phyloP scores from a whole-genome alignment of 202 grass and related monocot species.

The Brachypodium distachyon region DNA sequence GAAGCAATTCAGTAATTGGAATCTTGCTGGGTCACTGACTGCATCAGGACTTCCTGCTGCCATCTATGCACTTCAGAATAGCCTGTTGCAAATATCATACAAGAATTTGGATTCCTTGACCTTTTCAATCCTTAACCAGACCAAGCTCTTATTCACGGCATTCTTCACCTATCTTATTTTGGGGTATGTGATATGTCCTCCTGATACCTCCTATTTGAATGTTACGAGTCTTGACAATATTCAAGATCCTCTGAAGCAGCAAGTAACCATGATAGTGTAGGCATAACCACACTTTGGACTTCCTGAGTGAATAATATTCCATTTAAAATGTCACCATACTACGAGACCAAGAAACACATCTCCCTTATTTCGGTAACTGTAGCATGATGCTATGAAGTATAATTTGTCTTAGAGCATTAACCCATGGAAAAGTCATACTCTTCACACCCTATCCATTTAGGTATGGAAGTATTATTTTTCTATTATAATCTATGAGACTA shows the following conservation, averaged over 20 bases:
- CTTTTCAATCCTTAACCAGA: slow-evolving; percentile 99
- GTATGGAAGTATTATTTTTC: neutral
- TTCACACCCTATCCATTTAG: neutral
- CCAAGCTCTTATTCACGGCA: slow-evolving; percentile 89
- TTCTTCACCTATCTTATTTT: slow-evolving; percentile 94
- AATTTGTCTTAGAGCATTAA: neutral
- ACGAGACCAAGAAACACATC: neutral
- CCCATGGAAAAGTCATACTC: neutral
- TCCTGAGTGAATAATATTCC: neutral
- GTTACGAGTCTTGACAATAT: neutral
- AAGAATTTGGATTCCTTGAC: slow-evolving; percentile 97
- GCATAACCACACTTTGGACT: neutral
- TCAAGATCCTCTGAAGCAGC: neutral
- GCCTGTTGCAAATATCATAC: slow-evolving; percentile 93
- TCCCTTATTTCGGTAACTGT: slow-evolving; percentile 5
- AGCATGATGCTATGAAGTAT: neutral
- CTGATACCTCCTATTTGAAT: slow-evolving; percentile 7
- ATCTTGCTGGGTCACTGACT: slow-evolving; percentile 65
- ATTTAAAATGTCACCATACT: neutral
- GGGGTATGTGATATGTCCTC: slow-evolving; percentile 67
- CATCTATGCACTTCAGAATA: slow-evolving; percentile 98
- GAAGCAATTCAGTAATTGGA: slow-evolving; percentile 64
- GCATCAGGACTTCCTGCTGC: slow-evolving; percentile 92
- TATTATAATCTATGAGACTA: neutral
- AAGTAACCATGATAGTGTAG: slow-evolving; percentile 8